phyloP scores from a whole-genome alignment of 1,284 basidiomycete genomes.

The Rhizopogon hawkerae region DNA sequence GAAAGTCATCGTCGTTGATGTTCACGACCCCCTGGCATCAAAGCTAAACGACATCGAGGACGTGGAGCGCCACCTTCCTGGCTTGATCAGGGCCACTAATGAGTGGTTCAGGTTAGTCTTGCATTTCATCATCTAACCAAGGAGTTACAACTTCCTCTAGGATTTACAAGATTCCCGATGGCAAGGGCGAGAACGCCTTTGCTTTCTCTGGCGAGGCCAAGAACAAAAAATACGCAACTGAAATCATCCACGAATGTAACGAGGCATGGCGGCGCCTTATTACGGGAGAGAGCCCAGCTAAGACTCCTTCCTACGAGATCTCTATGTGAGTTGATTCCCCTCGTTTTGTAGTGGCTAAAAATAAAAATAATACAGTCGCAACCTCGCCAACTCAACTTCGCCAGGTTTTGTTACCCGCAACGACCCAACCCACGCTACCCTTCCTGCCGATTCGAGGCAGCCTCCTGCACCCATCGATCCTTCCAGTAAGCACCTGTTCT shows the following conservation, averaged over 20 bases:
- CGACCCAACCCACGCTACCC: slow-evolving; percentile 55
- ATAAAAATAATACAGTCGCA: slow-evolving; percentile 40
- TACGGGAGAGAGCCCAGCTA: slow-evolving; percentile 68
- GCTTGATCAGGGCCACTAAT: slow-evolving; percentile 92
- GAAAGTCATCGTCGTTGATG: slow-evolving; percentile 97
- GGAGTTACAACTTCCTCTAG: slow-evolving; percentile 29
- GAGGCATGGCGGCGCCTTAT: slow-evolving; percentile 97
- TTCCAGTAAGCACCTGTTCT: slow-evolving; percentile 51
- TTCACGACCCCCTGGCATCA: slow-evolving; percentile 91
- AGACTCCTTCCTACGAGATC: slow-evolving; percentile 65
- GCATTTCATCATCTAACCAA: background rate
- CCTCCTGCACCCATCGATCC: slow-evolving; percentile 83
- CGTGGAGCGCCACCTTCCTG: slow-evolving; percentile 96
- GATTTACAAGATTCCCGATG: slow-evolving; percentile 98
- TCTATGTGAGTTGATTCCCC: slow-evolving; percentile 57
- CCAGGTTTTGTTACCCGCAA: slow-evolving; percentile 59
- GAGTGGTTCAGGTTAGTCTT: slow-evolving; percentile 82
- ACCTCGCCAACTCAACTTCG: slow-evolving; percentile 66
- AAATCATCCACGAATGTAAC: slow-evolving; percentile 98
- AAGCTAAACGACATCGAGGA: slow-evolving; percentile 99
- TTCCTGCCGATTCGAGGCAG: slow-evolving; percentile 77
- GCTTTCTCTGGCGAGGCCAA: slow-evolving; percentile 99
- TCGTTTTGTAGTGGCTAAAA: slow-evolving; percentile 1
- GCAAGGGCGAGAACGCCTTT: slow-evolving; percentile 98
- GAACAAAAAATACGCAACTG: slow-evolving; percentile 98